Base-by-base conservation (phyloP, 305 asterid species). In the Rubia peregrina region DNA sequence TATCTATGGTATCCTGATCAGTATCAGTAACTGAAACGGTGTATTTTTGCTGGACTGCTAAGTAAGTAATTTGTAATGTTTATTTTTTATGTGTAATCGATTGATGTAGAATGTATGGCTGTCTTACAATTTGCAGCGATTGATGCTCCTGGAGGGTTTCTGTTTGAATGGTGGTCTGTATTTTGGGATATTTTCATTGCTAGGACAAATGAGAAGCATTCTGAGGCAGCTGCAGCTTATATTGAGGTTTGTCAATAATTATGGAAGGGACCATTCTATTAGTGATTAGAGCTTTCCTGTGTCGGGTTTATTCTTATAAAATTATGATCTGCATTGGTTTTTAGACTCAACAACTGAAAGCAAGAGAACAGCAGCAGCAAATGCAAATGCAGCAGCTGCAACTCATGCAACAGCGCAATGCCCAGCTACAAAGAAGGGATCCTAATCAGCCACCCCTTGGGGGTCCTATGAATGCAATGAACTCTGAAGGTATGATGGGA, bases 111-210 rank as follows among this genome's bases (percentile, higher is more conserved):
- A 12, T 24, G 19, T 59, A 8, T 48, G 70, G 22, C 60, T 48
- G 17, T 55, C 42, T 12, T 62, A 22, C 44, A 46, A 41, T 61
- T 78, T 79, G 80, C 80, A 95, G 98, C 99, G 55, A 95, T 95
- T 81, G 99, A 95, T 80, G 99, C 99, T n/a, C 99, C 99, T 33
- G 99, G 99, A 71, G 99, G 99, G 65, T 95, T 95, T 86, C 92
- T 95, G 36, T 90, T 90, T 66, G 99, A 95, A 72, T 95, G 99
- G 99, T 95, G 99, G 98, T 95, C 99, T 61, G 98, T 91, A 61
- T 91, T 94, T 79, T 95, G 98, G 98, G 99, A 95, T 80, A 95
- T 95, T 64, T 95, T 90, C 83, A 95, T 95, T 77, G 95, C 99
- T 65, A 86, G 99, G 85, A 92, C 97, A 61, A 92, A 95, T 67